Evolutionary conservation across 1,284 basidiomycete species (phyloP).

Genomic region (Coriolopsis trogii): DNA sequence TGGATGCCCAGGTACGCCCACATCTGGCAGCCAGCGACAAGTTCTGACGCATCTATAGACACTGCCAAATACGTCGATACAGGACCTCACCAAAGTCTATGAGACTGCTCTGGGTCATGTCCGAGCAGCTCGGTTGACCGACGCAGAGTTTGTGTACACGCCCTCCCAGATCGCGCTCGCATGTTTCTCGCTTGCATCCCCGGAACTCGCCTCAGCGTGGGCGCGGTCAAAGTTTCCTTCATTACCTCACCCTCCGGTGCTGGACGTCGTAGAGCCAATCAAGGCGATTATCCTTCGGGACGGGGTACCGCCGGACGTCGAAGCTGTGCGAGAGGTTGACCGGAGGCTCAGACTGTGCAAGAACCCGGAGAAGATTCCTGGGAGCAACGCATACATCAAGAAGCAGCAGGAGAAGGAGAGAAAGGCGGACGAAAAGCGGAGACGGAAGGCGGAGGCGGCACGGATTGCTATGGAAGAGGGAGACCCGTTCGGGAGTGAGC

Average conservation of each 20-base stretch:
- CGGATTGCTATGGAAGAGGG: constrained; percentile 51
- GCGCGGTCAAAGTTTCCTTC: constrained; percentile 49
- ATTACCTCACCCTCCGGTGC: constrained; percentile 26
- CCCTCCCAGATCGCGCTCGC: constrained; percentile 96
- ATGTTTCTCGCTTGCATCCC: constrained; percentile 69
- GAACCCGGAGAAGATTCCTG: constrained; percentile 92
- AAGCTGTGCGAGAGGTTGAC: constrained; percentile 85
- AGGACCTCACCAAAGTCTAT: constrained; percentile 53
- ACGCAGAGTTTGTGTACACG: constrained; percentile 90
- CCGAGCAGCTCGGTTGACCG: constrained; percentile 80
- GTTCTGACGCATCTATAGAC: too few species aligned
- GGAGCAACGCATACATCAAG: constrained; percentile 76
- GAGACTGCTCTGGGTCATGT: constrained; percentile 65
- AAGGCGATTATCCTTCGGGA: constrained; percentile 56
- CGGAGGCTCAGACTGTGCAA: constrained; percentile 83
- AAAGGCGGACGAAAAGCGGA: constrained; percentile 65
- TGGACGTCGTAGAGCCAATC: constrained; percentile 52
- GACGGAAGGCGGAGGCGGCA: constrained; percentile 61
- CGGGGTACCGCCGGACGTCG: constrained; percentile 76
- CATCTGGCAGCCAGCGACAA: too few species aligned
- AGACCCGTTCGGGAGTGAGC: constrained; percentile 70
- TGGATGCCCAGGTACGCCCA: constrained; percentile 90
- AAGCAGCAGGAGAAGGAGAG: constrained; percentile 67
- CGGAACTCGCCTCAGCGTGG: constrained; percentile 69
- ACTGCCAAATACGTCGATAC: constrained; percentile 47